Evolutionary conservation across 2,329 filamentous ascomycete genomes (phyloP).

Genomic region (Alternaria triticina): DNA sequence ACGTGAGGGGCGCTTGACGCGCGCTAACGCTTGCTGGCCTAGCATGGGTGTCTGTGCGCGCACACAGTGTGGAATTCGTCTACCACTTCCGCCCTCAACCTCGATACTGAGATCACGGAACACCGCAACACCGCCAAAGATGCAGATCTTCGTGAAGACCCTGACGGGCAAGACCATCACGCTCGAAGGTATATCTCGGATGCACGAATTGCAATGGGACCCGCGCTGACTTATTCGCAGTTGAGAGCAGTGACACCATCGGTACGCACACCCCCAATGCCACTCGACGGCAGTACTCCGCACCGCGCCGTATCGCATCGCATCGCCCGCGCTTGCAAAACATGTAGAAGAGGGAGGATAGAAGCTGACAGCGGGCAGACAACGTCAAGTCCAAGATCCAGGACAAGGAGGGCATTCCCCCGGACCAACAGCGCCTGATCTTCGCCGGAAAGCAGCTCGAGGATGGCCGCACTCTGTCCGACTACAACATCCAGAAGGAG

Average conservation of each 20-base stretch:
- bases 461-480: constrained; percentile 93
- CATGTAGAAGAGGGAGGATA: background rate
- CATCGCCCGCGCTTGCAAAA: constrained; percentile 11
- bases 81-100: constrained; percentile 23
- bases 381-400: constrained; percentile 99
- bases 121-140: constrained; percentile 38
- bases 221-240: constrained; percentile 64
- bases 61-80: constrained; percentile 27
- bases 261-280: constrained; percentile 38
- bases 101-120: constrained; percentile 35
- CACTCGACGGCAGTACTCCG: constrained; percentile 16
- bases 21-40: constrained; percentile 14
- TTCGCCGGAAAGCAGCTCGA: constrained; percentile 99
- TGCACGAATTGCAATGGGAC: background rate
- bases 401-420: constrained; percentile 98
- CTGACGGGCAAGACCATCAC: constrained; percentile 99
- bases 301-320: constrained; percentile 20
- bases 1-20: constrained; percentile 13
- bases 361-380: constrained; percentile 59
- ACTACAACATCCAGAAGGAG: constrained; percentile 99
- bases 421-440: constrained; percentile 98
- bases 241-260: constrained; percentile 86
- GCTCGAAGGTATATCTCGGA: constrained; percentile 69
- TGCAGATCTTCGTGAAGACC: constrained; percentile 91
- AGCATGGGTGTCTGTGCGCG: constrained; percentile 20